Evolutionary conservation across 768 basidiomycete species (phyloP).

Genomic region (Mycena filopes): DNA sequence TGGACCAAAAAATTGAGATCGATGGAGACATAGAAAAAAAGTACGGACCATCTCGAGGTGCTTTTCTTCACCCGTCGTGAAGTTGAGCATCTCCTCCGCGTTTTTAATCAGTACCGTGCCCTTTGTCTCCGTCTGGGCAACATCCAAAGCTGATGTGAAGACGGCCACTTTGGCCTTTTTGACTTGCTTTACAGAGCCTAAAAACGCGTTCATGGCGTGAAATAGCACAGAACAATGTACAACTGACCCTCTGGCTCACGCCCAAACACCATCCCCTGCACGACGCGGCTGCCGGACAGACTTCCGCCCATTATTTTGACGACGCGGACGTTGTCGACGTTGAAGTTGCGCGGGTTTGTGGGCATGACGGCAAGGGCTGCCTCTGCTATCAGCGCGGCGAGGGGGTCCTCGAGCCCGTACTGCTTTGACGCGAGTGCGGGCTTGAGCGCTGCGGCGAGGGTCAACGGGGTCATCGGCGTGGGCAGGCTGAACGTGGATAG

Average conservation of each 20-base stretch:
- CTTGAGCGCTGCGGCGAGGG: conserved; percentile 81
- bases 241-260: conserved; percentile 89
- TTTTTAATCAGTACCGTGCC: conserved; percentile 96
- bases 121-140: conserved; percentile 98
- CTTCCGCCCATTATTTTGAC: conserved; percentile 99
- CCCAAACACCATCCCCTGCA: conserved; percentile 98
- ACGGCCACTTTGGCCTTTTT: conserved; percentile 93
- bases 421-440: conserved; percentile 98
- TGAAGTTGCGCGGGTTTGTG: conserved; percentile 88
- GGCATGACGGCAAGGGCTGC: conserved; percentile 95
- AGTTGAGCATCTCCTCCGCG: conserved; percentile 97
- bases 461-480: conserved; percentile 73
- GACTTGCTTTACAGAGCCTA: conserved; percentile 86
- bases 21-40: conserved; percentile 3
- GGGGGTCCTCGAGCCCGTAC: conserved; percentile 89
- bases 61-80: conserved; percentile 95
- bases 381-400: conserved; percentile 89
- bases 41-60: conserved; percentile 85
- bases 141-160: conserved; percentile 92
- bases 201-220: not conserved
- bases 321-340: conserved; percentile 97
- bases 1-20: conserved; percentile 42
- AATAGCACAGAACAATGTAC: not conserved
- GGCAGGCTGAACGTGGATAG: conserved; percentile 78
- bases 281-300: conserved; percentile 85